A percentile compares a stretch with the other conserved stretches of the same genome.
phyloP scores from a whole-genome alignment of 2,329 filamentous ascomycete species.

The Xylaria sp. region DNA sequence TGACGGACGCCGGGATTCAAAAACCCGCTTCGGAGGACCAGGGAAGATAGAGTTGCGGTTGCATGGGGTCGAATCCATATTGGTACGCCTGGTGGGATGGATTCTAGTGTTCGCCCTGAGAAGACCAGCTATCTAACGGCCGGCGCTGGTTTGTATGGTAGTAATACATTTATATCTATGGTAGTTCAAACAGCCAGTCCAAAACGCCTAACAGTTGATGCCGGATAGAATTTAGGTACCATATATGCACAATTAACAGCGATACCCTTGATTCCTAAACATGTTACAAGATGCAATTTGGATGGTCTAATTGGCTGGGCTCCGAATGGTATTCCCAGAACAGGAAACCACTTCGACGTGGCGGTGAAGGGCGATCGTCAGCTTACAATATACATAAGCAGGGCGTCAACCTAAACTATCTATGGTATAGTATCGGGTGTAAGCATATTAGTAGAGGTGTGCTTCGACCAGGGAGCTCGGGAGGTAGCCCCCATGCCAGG shows the following conservation, averaged over 20 bases:
- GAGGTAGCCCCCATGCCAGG: background rate
- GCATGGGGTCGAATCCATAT: no score
- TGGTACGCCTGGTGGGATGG: no score
- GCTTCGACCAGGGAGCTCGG: background rate
- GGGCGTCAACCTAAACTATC: background rate
- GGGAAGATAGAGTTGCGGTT: no score
- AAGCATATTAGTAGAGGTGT: background rate
- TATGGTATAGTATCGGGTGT: background rate
- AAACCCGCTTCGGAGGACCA: no score
- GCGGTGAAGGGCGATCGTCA: background rate
- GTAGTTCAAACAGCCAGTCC: no score
- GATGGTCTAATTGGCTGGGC: background rate
- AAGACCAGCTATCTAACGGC: no score
- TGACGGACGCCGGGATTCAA: no score
- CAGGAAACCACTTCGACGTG: conserved; percentile 13
- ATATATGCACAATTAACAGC: background rate
- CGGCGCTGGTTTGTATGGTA: no score
- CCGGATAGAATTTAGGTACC: no score
- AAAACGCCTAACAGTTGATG: no score
- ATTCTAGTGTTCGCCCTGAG: no score
- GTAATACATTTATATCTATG: no score
- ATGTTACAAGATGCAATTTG: background rate
- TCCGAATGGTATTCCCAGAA: background rate
- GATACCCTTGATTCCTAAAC: background rate
- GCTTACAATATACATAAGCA: background rate